Evolutionary conservation across 371 early-diverging fungal genomes (phyloP).

Genomic region (Hamiltosporidium magnivora): DNA sequence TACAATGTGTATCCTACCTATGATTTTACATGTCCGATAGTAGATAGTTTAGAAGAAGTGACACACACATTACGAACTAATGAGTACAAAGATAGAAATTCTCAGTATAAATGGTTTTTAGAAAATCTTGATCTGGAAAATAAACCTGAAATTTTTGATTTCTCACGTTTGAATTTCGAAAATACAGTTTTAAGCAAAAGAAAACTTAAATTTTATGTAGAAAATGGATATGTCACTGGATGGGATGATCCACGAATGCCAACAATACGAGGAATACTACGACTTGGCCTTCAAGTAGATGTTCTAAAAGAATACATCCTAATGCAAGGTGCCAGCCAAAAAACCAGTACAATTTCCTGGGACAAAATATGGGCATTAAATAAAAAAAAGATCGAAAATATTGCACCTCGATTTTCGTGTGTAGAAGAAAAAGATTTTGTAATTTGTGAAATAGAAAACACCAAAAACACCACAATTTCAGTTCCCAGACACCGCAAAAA

Average conservation of each 20-base stretch:
- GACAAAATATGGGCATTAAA: conserved; percentile 98
- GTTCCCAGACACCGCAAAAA: conserved; percentile 83
- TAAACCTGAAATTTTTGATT: conserved; percentile 57
- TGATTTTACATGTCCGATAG: conserved; percentile 95
- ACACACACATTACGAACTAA: conserved; percentile 89
- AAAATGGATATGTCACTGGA: conserved; percentile 70
- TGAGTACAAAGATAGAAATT: conserved; percentile 96
- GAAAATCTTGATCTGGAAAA: conserved; percentile 68
- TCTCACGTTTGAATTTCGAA: conserved; percentile 80
- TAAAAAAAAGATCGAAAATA: conserved; percentile 86
- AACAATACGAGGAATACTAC: conserved; percentile 89
- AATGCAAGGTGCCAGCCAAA: conserved; percentile 95
- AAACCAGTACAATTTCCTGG: conserved; percentile 81
- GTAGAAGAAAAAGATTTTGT: conserved; percentile 59
- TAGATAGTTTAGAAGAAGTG: conserved; percentile 92
- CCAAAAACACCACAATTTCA: conserved; percentile 21
- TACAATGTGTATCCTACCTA: conserved; percentile 98
- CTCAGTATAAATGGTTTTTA: conserved; percentile 94
- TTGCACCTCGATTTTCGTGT: conserved; percentile 77
- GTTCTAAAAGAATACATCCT: conserved; percentile 88
- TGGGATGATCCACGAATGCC: conserved; percentile 99
- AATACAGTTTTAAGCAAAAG: conserved; percentile 96
- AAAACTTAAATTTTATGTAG: conserved; percentile 90
- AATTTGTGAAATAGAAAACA: background rate
- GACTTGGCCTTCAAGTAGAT: conserved; percentile 91